phyloP scores from a whole-genome alignment of 2,329 filamentous ascomycete genomes.

The Aureobasidium subglaciale region DNA sequence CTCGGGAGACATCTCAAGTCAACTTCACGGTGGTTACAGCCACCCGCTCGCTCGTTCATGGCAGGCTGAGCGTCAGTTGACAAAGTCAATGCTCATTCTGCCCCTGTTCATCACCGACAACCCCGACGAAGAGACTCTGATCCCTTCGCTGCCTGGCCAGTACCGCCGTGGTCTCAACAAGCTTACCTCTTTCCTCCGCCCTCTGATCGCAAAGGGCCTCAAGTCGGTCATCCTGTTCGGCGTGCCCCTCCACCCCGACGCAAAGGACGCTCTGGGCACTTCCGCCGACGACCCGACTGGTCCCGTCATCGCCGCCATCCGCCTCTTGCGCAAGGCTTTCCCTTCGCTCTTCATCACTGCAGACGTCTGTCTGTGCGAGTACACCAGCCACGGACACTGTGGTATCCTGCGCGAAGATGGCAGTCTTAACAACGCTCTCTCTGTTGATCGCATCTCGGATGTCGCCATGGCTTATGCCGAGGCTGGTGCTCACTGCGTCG shows the following conservation, averaged over 20 bases:
- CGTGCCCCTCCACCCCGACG: conserved; percentile 71
- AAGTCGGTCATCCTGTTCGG: conserved; percentile 93
- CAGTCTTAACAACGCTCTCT: conserved; percentile 84
- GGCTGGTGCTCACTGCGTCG: conserved; percentile 92
- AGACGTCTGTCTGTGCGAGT: conserved; percentile 97
- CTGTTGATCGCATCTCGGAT: conserved; percentile 89
- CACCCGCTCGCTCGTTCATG: conserved; percentile 45
- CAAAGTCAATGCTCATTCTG: conserved; percentile 93
- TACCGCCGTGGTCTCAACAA: conserved; percentile 82
- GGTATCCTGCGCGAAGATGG: conserved; percentile 92
- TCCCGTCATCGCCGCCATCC: conserved; percentile 82
- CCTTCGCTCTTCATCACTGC: conserved; percentile 84
- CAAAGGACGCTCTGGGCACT: conserved; percentile 87
- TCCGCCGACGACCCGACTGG: conserved; percentile 88
- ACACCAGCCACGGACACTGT: conserved; percentile 96
- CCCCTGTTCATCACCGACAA: conserved; percentile 93
- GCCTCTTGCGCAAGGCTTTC: conserved; percentile 74
- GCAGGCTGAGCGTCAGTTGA: conserved; percentile 47
- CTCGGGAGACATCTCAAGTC: conserved; percentile 44
- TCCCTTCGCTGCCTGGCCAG: conserved; percentile 87
- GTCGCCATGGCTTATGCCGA: conserved; percentile 97
- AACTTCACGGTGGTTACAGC: conserved; percentile 46
- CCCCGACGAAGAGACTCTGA: conserved; percentile 82
- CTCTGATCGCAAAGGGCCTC: conserved; percentile 82
- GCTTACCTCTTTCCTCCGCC: conserved; percentile 74